Conservation (phyloP, 2,329 filamentous ascomycete genomes). For the Myriosclerotinia curreyana region DNA sequence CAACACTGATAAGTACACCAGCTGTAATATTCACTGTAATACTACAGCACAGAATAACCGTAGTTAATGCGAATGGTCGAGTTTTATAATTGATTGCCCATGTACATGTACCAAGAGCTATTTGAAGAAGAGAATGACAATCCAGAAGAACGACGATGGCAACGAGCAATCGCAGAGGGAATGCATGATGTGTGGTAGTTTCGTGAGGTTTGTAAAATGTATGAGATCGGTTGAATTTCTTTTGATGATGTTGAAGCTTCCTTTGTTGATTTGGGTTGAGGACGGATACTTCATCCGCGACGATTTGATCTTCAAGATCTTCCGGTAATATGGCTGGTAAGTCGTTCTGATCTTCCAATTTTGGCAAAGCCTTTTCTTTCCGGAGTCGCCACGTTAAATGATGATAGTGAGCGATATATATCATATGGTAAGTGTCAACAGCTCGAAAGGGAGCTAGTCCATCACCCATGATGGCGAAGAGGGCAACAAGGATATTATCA, state of each 20-base stretch:
- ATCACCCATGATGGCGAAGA: slow-evolving; percentile 69
- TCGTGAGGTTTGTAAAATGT: slow-evolving; percentile 90
- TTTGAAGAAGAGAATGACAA: slow-evolving; percentile 75
- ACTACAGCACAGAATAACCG: slow-evolving; percentile 75
- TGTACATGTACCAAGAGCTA: slow-evolving; percentile 72
- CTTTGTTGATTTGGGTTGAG: slow-evolving; percentile 64
- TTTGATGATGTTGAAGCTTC: slow-evolving; percentile 71
- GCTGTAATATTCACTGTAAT: slow-evolving; percentile 76
- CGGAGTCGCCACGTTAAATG: slow-evolving; percentile 59
- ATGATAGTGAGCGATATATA: slow-evolving; percentile 59
- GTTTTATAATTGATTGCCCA: slow-evolving; percentile 72
- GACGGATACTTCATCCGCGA: slow-evolving; percentile 54
- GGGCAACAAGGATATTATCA: slow-evolving; percentile 66
- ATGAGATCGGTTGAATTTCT: slow-evolving; percentile 76
- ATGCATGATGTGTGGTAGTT: slow-evolving; percentile 76
- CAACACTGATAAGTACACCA: slow-evolving; percentile 72
- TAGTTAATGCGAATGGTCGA: slow-evolving; percentile 70
- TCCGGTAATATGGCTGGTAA: slow-evolving; percentile 44
- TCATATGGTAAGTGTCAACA: slow-evolving; percentile 84
- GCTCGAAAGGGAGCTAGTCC: slow-evolving; percentile 71
- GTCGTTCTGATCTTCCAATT: slow-evolving; percentile 59
- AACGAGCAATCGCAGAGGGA: slow-evolving; percentile 70
- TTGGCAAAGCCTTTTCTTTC: slow-evolving; percentile 53
- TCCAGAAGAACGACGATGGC: slow-evolving; percentile 77
- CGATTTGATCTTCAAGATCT: slow-evolving; percentile 35